Conservation (phyloP, 768 basidiomycete genomes). For the Suillus subalutaceus region DNA sequence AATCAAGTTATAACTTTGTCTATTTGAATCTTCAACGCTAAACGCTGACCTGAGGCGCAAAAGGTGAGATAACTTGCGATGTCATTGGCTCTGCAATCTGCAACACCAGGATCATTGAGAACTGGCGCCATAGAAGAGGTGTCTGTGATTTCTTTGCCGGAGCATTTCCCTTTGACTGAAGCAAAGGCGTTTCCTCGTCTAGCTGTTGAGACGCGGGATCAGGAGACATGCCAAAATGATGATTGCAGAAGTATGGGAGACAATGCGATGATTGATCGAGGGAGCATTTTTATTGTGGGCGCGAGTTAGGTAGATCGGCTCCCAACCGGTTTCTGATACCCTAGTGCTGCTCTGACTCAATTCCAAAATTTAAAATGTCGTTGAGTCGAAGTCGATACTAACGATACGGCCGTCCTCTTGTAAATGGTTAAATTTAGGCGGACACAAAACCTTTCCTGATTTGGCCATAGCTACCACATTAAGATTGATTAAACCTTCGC, state of each 20-base stretch:
- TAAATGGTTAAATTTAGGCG: too few species aligned
- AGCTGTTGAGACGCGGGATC: conserved; percentile 17
- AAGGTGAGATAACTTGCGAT: conserved; percentile 73
- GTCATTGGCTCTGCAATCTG: conserved; percentile 79
- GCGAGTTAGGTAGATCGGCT: background rate
- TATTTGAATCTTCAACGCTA: background rate
- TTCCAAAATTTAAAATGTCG: too few species aligned
- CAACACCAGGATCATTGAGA: conserved; percentile 66
- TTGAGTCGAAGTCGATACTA: too few species aligned
- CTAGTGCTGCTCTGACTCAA: too few species aligned
- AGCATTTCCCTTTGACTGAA: conserved; percentile 27
- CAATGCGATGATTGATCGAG: too few species aligned
- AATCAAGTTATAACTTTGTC: background rate
- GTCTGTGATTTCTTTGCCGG: conserved; percentile 39
- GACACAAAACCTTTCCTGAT: too few species aligned
- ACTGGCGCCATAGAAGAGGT: conserved; percentile 70
- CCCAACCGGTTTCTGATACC: too few species aligned
- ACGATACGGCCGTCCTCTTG: too few species aligned
- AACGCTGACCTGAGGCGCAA: conserved; percentile 58
- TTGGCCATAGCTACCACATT: too few species aligned
- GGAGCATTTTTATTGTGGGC: background rate
- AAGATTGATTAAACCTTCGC: too few species aligned
- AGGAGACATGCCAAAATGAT: conserved; percentile 10
- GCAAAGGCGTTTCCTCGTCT: conserved; percentile 67
- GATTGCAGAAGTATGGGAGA: background rate